phyloP scores from a whole-genome alignment of 805 yeast genomes.

The Brettanomyces nanus region DNA sequence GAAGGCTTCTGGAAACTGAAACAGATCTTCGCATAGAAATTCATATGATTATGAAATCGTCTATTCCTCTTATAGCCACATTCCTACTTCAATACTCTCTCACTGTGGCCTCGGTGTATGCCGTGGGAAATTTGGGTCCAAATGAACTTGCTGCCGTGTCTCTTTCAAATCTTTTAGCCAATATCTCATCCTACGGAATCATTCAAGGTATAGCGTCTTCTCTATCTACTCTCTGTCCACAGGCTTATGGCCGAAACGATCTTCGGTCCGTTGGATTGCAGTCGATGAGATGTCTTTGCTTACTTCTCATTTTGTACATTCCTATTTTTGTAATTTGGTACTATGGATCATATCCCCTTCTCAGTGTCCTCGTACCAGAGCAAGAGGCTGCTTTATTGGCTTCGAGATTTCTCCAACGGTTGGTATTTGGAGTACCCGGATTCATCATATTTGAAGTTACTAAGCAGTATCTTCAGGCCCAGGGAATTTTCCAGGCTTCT shows the following conservation, averaged over 20 bases:
- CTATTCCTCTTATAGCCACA: constrained; percentile 45
- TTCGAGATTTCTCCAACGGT: constrained; percentile 36
- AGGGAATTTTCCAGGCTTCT: constrained; percentile 50
- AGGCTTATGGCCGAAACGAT: constrained; percentile 49
- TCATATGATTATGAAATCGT: constrained; percentile 30
- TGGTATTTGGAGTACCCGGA: constrained; percentile 49
- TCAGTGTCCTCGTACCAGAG: constrained; percentile 35
- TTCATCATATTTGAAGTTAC: constrained; percentile 49
- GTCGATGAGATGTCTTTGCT: constrained; percentile 41
- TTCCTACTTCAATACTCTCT: constrained; percentile 47
- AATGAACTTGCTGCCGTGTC: constrained; percentile 51
- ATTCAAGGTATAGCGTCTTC: constrained; percentile 53
- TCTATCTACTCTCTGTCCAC: constrained; percentile 51
- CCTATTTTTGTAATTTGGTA: constrained; percentile 32
- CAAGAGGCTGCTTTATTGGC: constrained; percentile 38
- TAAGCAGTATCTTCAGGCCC: constrained; percentile 49
- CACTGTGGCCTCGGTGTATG: constrained; percentile 44
- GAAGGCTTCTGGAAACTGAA: constrained; percentile 30
- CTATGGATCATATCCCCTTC: constrained; percentile 28
- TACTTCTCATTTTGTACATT: constrained; percentile 33
- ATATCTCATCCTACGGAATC: constrained; percentile 46
- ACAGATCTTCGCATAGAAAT: constrained; percentile 32
- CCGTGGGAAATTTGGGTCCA: constrained; percentile 55
- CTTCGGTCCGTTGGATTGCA: constrained; percentile 43
- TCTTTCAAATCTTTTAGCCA: constrained; percentile 48